Percentiles rank a stretch among this genome's conserved stretches.
Conservation (phyloP, 192 early-diverging fungal genomes). For the Lobosporangium transversale region DNA sequence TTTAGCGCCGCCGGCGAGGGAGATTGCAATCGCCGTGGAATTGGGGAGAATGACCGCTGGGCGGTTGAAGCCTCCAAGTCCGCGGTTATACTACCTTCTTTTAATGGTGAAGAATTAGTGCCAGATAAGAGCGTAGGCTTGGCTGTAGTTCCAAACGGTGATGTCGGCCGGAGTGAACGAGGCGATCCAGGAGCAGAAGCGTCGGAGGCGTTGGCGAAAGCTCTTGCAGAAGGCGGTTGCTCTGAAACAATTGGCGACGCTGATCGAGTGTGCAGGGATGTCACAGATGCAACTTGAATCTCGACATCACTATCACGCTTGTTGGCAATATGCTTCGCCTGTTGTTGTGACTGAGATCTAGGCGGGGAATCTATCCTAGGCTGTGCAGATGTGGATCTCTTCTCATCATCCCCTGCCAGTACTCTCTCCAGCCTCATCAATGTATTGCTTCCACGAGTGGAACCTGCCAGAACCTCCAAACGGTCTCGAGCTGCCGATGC, state of each 20-base stretch:
- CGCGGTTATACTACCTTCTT: neutral
- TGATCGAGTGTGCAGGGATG: slow-evolving; percentile 25
- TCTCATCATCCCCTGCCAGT: neutral
- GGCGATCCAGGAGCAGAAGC: slow-evolving; percentile 11
- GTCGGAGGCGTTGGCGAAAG: slow-evolving; percentile 1
- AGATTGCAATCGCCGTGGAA: slow-evolving; percentile 36
- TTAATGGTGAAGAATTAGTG: slow-evolving; percentile 15
- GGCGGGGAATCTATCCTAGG: slow-evolving; percentile 16
- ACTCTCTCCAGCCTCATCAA: slow-evolving; percentile 30
- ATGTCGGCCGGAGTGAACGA: slow-evolving; percentile 15
- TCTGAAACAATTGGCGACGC: slow-evolving; percentile 30
- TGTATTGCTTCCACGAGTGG: slow-evolving; percentile 19
- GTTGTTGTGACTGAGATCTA: neutral
- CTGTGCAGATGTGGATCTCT: neutral
- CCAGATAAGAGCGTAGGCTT: slow-evolving; percentile 26
- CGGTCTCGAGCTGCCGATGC: slow-evolving; percentile 11
- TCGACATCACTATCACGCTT: slow-evolving; percentile 50
- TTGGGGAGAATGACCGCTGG: slow-evolving; percentile 30
- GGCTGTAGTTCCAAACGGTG: slow-evolving; percentile 34
- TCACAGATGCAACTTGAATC: slow-evolving; percentile 40
- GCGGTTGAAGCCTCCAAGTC: neutral
- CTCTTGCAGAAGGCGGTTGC: neutral
- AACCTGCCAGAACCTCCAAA: slow-evolving; percentile 16
- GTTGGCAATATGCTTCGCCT: neutral
- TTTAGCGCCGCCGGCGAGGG: slow-evolving; percentile 24